Percentiles rank a stretch among this genome's conserved stretches.
Conservation (phyloP, 2,329 filamentous ascomycete genomes). For the Penicillium sumatraense region DNA sequence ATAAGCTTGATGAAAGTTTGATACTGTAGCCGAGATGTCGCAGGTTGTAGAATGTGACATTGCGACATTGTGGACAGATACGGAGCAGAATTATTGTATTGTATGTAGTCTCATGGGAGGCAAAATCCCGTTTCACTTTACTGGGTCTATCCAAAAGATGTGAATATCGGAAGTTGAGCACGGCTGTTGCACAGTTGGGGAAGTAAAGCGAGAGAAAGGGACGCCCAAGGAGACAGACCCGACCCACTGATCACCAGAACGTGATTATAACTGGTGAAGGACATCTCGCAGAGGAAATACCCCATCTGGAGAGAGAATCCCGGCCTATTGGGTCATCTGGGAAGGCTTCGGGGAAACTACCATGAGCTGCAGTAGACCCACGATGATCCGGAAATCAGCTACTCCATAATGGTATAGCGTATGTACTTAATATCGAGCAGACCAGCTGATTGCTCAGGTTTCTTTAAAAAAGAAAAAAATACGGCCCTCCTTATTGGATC, state of each 20-base stretch:
- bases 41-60: no score
- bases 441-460: slow-evolving; percentile 11
- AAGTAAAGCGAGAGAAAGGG: no score
- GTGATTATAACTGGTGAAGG: slow-evolving; percentile 2
- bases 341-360: slow-evolving; percentile 13
- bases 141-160: not conserved
- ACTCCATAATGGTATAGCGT: not conserved
- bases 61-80: no score
- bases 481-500: slow-evolving; percentile 2
- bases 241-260: slow-evolving; percentile 1
- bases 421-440: not conserved
- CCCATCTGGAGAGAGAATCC: slow-evolving; percentile 10
- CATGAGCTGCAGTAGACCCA: slow-evolving; percentile 24
- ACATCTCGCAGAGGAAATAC: slow-evolving; percentile 3
- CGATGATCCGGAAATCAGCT: slow-evolving; percentile 23
- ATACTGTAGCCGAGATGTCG: no score
- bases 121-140: not conserved
- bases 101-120: not conserved
- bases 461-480: not conserved
- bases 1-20: slow-evolving; percentile 1
- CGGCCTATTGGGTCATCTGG: slow-evolving; percentile 3
- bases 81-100: no score
- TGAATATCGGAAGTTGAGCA: not conserved
- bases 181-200: no score
- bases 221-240: not conserved